Evolutionary conservation across 2,329 filamentous ascomycete genomes (phyloP).

Genomic region (Mycocentrospora acerina): DNA sequence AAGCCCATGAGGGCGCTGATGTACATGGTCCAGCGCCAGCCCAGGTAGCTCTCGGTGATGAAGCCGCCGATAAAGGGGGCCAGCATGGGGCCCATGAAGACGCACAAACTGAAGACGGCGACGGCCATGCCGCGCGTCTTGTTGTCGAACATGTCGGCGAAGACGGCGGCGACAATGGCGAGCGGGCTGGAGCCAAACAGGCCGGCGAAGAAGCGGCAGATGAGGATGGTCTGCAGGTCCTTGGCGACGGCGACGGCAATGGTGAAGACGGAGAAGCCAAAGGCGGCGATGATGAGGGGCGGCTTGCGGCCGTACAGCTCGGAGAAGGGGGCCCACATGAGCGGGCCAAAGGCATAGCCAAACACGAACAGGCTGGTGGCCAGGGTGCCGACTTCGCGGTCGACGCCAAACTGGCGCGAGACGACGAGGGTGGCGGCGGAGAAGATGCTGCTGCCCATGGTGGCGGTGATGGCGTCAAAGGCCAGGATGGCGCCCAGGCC

Average conservation of each 20-base stretch:
- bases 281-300: conserved; percentile 51
- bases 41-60: conserved; percentile 50
- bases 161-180: conserved; percentile 55
- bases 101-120: conserved; percentile 54
- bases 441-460: conserved; percentile 61
- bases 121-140: conserved; percentile 44
- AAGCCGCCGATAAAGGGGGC: conserved; percentile 59
- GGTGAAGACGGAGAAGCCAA: conserved; percentile 55
- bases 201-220: conserved; percentile 57
- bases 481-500: conserved; percentile 67
- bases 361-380: conserved; percentile 40
- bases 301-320: conserved; percentile 54
- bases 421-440: conserved; percentile 37
- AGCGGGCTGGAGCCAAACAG: conserved; percentile 57
- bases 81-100: conserved; percentile 53
- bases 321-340: conserved; percentile 53
- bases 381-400: conserved; percentile 32
- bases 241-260: conserved; percentile 53
- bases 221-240: conserved; percentile 55
- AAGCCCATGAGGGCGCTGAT: conserved; percentile 60
- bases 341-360: conserved; percentile 42
- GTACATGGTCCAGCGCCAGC: conserved; percentile 59
- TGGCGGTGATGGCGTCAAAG: conserved; percentile 69
- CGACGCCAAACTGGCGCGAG: conserved; percentile 31
- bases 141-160: conserved; percentile 60